A percentile compares a stretch with the other conserved stretches of the same genome.
Conservation (phyloP, 2,329 filamentous ascomycete species). For the Camptophora hylomeconis region DNA sequence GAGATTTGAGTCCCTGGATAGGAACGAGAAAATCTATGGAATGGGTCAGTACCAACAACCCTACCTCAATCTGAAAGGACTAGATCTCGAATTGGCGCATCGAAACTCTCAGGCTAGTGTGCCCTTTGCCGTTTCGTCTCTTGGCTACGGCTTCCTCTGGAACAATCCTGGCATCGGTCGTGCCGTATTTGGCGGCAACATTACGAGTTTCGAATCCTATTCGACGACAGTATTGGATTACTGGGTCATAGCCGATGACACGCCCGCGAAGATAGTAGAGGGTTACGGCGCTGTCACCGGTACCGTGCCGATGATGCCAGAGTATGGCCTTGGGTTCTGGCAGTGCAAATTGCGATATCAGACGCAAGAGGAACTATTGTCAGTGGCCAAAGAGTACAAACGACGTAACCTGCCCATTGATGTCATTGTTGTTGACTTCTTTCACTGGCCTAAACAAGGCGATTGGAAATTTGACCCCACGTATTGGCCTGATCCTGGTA, state of each 20-base stretch:
- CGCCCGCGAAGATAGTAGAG: constrained; percentile 42
- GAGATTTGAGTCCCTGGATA: constrained; percentile 43
- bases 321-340: constrained; percentile 56
- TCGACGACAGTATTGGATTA: constrained; percentile 48
- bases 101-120: constrained; percentile 54
- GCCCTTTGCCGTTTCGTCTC: constrained; percentile 47
- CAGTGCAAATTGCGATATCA: constrained; percentile 55
- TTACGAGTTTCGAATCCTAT: constrained; percentile 48
- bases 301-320: constrained; percentile 53
- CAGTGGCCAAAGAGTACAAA: constrained; percentile 47
- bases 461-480: constrained; percentile 54
- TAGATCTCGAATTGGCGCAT: constrained; percentile 51
- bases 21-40: constrained; percentile 49
- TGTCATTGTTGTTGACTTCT: constrained; percentile 55
- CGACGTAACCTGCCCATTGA: constrained; percentile 44
- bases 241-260: constrained; percentile 48
- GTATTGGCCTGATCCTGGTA: constrained; percentile 52
- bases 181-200: constrained; percentile 47
- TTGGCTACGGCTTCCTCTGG: constrained; percentile 53
- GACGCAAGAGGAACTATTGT: constrained; percentile 50
- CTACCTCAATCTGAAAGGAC: constrained; percentile 48
- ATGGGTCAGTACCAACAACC: constrained; percentile 60
- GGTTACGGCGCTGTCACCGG: constrained; percentile 46
- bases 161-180: constrained; percentile 52
- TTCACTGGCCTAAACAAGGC: constrained; percentile 54